These are phyloP conservation scores for Coniella vitis DNA, from an alignment of 2,329 filamentous ascomycete species.

Conservation along the genomic window DNA sequence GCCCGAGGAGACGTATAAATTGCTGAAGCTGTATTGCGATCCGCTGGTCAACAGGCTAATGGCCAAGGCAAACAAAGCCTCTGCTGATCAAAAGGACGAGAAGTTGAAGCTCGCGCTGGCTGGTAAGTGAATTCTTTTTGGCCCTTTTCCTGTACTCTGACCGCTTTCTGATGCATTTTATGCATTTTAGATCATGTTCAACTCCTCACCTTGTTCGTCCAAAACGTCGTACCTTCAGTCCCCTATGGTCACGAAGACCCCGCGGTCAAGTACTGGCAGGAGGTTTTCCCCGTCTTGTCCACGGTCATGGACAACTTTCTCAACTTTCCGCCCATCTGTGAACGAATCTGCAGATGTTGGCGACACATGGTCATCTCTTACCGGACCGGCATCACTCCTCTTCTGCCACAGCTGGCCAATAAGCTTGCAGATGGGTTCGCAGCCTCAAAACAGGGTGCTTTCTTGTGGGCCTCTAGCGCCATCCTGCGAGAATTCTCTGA, in stretches of 20 bases:
- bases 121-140: slow-evolving; percentile 46
- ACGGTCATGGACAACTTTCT: slow-evolving; percentile 86
- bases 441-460: slow-evolving; percentile 84
- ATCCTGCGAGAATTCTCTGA: slow-evolving; percentile 94
- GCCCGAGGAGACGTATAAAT: slow-evolving; percentile 68
- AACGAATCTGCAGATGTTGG: slow-evolving; percentile 92
- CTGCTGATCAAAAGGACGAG: slow-evolving; percentile 54
- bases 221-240: slow-evolving; percentile 68
- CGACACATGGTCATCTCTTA: slow-evolving; percentile 96
- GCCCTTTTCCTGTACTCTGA: too few species aligned
- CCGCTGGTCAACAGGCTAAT: slow-evolving; percentile 82
- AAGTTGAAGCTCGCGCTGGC: slow-evolving; percentile 74
- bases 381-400: slow-evolving; percentile 76
- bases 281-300: slow-evolving; percentile 82
- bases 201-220: slow-evolving; percentile 83
- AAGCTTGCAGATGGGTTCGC: slow-evolving; percentile 83
- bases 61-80: slow-evolving; percentile 77
- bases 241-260: slow-evolving; percentile 70
- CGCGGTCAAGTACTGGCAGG: slow-evolving; percentile 91
- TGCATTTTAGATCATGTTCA: slow-evolving; percentile 70
- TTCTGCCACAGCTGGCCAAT: slow-evolving; percentile 79
- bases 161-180: too few species aligned
- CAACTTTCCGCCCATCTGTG: slow-evolving; percentile 78
- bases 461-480: slow-evolving; percentile 95
- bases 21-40: slow-evolving; percentile 88